Base-by-base conservation (phyloP, 2,329 filamentous ascomycete genomes). In the Thermothelomyces thermophilus region DNA sequence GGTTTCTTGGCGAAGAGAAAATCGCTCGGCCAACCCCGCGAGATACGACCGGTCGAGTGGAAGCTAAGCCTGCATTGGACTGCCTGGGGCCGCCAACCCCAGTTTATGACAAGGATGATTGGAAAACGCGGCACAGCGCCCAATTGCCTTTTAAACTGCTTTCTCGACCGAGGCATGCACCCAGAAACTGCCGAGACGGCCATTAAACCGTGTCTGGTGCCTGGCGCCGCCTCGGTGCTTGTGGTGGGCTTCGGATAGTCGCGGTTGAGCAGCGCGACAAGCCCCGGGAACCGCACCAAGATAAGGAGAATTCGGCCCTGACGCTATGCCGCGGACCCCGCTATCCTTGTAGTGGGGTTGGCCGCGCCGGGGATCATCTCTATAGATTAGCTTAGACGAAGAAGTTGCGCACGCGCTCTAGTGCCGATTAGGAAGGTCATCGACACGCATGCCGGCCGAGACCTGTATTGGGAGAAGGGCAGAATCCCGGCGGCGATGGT, bases 371-470 rank as follows among this genome's bases (percentile, higher is more conserved):
- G 9, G 24, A 26, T 26, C 24, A 26, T 5, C 24, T 5, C 24
- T 5, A 9, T 26, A 9, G 9, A 26, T 26, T 26, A 5, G 24
- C 24, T 26, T 9, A 9, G n/a, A n/a, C n/a, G n/a, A n/a, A n/a
- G n/a, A n/a, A n/a, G n/a, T n/a, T n/a, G 5, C 24, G 24, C 24
- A 26, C 9, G 24, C 24, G 41, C 13, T 7, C 14, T 6, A 36
- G n/a, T n/a, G 26, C 26, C 13, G n/a, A 40, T 17, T 46, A 34
- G 44, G 44, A 47, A 41, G 36, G 45, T 46, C 43, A 26, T 20
- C 24, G 24, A 48, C 24, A 20, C 22, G 8, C 34, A 30, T 16
- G 19, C 34, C 33, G 42, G 30, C 33, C 34, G n/a, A 22, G 9
- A 3, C 14, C 19, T 34, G 9, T 5, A 22, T 11, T 16, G 30